Evolutionary conservation across 352 stramenopile genomes (phyloP), one percentile per base, ranked within the genome.

Genomic region (Pythium folliculosum): DNA sequence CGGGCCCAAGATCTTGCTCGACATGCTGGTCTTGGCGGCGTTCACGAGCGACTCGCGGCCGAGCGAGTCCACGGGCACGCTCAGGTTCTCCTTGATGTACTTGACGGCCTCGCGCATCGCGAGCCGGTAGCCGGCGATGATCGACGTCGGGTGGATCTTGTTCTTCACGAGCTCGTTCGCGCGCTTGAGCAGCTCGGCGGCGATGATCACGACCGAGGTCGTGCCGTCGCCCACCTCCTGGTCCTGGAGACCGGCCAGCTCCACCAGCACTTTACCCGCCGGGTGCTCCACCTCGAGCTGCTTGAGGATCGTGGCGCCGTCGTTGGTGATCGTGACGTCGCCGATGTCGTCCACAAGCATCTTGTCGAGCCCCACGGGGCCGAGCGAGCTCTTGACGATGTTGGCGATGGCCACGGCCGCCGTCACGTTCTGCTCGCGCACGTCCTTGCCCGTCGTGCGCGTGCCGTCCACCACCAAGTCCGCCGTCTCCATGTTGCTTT

Each of bases 271-370:
- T 65, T 99, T 99, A 30, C 97, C 98, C 3, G 97, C 98, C 27
- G 98, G 98, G 79, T 99, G 98, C 72, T 99, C 97, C 12, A 99
- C 97, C 68, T 99, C 97, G 37, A 99, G 82, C 71, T 98, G 97
- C 84, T 99, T 98, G 53, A 99, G 83, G 76, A 99, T 99, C 40
- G 98, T 99, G n/a, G 98, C 98, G 54, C 98, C 98, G 73, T 99
- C 98, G 82, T 99, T 99, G 19, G 98, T 99, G 77, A 99, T 99
- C 19, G 97, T 99, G 56, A 99, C 97, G 82, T 99, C 98, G 63
- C 98, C 98, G 70, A 99, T 98, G 78, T 97, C 89, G 76, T 97
- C 90, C 53, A 97, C 97, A 19, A 99, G 89, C 95, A 99, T 98
- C 88, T 99, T 99, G 83, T 99, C 98, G 35, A 99, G 91, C 25